Base-by-base conservation (phyloP, 441 rosid genomes). In the Eugenia klotzschiana region DNA sequence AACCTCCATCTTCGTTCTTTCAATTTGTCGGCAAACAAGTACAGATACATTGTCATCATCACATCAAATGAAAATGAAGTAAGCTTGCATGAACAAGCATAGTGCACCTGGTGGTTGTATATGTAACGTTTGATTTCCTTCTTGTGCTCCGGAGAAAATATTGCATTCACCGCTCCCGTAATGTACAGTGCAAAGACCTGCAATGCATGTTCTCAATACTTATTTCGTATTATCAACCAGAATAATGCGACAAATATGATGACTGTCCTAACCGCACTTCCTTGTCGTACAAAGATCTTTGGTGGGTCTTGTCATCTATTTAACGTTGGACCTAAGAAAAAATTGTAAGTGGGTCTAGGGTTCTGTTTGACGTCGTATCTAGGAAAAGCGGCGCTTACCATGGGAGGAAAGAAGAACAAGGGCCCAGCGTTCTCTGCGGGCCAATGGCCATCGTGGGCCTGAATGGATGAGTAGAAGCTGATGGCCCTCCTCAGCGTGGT, bases 1-100 rank as follows among this genome's bases (percentile, higher is more conserved):
- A 93, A 6, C 96, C 95, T 79, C 98, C 97, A 83, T 95, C 98
- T 86, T 93, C 94, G 46, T 94, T 95, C 97, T 95, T 60, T 69
- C 20, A 23, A 33, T 69, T 9, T 69, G 15, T 33, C 0, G 46
- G 87, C 69, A 82, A 51, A 12, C 50, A 55, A 49, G 18, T 22
- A 74, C 29, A 37, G 7, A 27, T 25, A 20, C 40, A 14, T 53
- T 15, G 49, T n/a, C 20, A 16, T 26, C 25, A 55, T n/a, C 60
- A 49, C 79, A 52, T 51, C 14, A 51, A 26, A 49, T 53, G 22
- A 79, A 29, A 5, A 51, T 22, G 25, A 27, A 15, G 49, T 60
- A 20, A 57, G 6, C 14, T 1, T 0, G 9, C 51, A 4, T 12
- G 13, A 52, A 25, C 12, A 8, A 69, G 46, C 23, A 69, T 33